Evolutionary conservation across 1,284 basidiomycete species (phyloP).

Genomic region (Cutaneotrichosporon arboriforme): DNA sequence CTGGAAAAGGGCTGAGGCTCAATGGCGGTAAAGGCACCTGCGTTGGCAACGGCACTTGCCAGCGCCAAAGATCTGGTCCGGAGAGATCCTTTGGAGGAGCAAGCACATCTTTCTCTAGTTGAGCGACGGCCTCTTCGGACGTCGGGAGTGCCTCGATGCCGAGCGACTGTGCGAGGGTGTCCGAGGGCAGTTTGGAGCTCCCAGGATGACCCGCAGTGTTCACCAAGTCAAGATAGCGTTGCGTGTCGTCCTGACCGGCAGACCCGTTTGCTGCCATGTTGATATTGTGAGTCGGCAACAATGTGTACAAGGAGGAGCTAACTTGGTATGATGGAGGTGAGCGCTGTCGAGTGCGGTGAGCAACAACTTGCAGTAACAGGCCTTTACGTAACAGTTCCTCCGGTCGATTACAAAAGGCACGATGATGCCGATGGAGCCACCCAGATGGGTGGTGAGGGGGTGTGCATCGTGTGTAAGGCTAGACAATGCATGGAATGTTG

Average conservation of each 20-base stretch:
- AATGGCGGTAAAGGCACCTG: conserved; percentile 52
- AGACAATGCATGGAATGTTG: neutral
- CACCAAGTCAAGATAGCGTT: conserved; percentile 23
- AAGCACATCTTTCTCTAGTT: conserved; percentile 35
- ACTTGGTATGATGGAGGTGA: no score
- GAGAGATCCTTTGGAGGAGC: conserved; percentile 35
- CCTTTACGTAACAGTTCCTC: neutral
- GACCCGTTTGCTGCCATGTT: neutral
- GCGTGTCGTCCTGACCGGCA: neutral
- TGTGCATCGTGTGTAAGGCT: no score
- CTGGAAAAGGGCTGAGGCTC: conserved; percentile 60
- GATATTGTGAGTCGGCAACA: no score
- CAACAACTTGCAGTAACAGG: neutral
- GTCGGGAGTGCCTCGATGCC: conserved; percentile 30
- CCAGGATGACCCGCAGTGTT: conserved; percentile 23
- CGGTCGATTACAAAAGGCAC: no score
- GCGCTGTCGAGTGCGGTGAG: neutral
- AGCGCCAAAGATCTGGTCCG: conserved; percentile 31
- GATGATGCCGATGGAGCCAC: no score
- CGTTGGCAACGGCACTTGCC: conserved; percentile 41
- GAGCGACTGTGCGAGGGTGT: conserved; percentile 30
- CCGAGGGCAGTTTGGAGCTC: conserved; percentile 20
- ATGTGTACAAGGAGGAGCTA: no score
- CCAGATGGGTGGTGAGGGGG: no score
- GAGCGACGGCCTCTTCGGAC: conserved; percentile 21